A percentile compares a stretch with the other conserved stretches of the same genome.
phyloP scores from a whole-genome alignment of 164 flowering plant genomes.

The Houttuynia cordata region DNA sequence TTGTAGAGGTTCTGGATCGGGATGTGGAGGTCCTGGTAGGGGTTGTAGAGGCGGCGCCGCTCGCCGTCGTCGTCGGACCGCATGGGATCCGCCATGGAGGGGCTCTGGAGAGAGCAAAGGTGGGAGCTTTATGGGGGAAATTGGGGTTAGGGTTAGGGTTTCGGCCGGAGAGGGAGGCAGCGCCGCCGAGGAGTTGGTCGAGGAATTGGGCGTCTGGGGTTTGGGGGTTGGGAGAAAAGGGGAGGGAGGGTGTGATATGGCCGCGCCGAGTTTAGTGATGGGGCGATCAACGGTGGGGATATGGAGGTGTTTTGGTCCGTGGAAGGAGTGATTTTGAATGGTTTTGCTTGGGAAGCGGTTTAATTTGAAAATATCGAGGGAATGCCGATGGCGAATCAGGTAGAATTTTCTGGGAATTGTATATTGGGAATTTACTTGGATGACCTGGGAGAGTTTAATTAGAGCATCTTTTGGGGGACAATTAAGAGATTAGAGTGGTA shows the following conservation, averaged over 20 bases:
- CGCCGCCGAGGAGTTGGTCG: neutral
- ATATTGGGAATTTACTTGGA: too few relatives aligned
- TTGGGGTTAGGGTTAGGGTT: neutral
- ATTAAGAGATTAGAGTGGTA: too few relatives aligned
- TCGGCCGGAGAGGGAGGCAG: neutral
- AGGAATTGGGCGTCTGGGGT: neutral
- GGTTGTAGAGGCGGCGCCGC: conserved; percentile 43
- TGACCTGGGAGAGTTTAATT: too few relatives aligned
- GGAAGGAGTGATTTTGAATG: too few relatives aligned
- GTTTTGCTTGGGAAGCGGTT: too few relatives aligned
- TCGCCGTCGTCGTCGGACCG: too few relatives aligned
- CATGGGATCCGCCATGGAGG: conserved; percentile 3
- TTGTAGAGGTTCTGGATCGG: conserved; percentile 48
- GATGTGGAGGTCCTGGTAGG: conserved; percentile 52
- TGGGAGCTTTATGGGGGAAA: neutral
- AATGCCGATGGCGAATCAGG: too few relatives aligned
- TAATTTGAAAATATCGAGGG: too few relatives aligned
- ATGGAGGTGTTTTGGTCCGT: too few relatives aligned
- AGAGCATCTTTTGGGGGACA: too few relatives aligned
- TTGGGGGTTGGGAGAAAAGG: neutral
- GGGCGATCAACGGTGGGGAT: too few relatives aligned
- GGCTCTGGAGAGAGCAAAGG: neutral
- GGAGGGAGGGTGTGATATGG: neutral
- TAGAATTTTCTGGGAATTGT: too few relatives aligned
- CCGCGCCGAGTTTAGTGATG: neutral